These are phyloP conservation scores for Solanum habrochaites DNA, from an alignment of 257 asterid species.

Conservation along the genomic window DNA sequence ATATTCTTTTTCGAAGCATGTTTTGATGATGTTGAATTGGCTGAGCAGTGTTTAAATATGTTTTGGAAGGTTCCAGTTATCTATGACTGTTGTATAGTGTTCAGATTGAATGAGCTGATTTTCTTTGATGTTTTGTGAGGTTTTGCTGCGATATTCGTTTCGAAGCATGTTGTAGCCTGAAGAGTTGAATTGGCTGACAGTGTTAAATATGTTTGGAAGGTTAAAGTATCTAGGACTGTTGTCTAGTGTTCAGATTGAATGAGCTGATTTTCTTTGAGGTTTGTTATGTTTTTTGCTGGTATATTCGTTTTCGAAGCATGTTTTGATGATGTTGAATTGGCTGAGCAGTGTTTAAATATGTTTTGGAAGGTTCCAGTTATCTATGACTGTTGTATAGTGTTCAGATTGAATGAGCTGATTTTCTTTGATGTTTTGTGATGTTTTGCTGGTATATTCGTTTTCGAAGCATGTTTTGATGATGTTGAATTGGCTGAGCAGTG, in stretches of 20 bases:
- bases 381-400: background rate
- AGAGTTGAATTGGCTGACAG: background rate
- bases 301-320: background rate
- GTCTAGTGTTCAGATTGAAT: too few relatives aligned
- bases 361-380: constrained; percentile 83
- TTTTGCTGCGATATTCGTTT: background rate
- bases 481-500: background rate
- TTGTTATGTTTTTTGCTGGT: background rate
- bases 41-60: too few relatives aligned
- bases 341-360: constrained; percentile 17
- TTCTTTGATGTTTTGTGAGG: background rate
- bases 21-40: background rate
- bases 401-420: background rate
- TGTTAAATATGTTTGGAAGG: too few relatives aligned
- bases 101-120: too few relatives aligned
- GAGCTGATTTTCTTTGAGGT: background rate
- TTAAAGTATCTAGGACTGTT: too few relatives aligned
- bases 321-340: background rate
- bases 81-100: too few relatives aligned
- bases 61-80: too few relatives aligned
- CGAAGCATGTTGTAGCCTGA: background rate
- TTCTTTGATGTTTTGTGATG: background rate
- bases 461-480: background rate
- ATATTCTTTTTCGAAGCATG: background rate
- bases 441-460: background rate